These are phyloP conservation scores for Malus hybrid DNA, from an alignment of 331 rosid genomes.

Conservation along the genomic window DNA sequence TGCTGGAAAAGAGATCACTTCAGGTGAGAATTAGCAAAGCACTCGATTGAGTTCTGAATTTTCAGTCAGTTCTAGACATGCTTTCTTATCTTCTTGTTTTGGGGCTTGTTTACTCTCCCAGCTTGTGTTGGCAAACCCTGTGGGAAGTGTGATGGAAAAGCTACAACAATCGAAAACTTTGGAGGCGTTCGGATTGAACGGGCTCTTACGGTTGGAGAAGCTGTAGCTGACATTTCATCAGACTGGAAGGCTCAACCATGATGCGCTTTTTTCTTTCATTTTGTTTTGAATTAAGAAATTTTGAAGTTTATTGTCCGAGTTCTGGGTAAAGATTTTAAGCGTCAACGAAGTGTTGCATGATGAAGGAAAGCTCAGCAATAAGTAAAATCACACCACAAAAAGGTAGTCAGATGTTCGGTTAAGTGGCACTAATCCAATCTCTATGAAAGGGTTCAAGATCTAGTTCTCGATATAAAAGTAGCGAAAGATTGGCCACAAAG, in stretches of 20 bases:
- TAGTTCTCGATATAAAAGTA: not conserved
- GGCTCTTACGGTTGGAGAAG: conserved; percentile 85
- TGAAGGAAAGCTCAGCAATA: not conserved
- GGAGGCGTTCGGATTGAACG: conserved; percentile 56
- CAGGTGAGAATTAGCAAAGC: conserved; percentile 40
- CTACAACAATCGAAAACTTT: conserved; percentile 55
- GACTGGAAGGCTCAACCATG: conserved; percentile 60
- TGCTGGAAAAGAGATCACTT: conserved; percentile 55
- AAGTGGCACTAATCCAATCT: not conserved
- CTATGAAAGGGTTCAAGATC: not conserved
- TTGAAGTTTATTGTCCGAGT: not conserved
- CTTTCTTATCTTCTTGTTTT: not conserved
- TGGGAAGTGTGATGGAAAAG: conserved; percentile 82
- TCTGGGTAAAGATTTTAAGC: not conserved
- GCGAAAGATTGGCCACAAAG: not conserved
- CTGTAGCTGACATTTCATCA: conserved; percentile 74
- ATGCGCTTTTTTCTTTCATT: conserved; percentile 5
- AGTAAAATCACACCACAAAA: not conserved
- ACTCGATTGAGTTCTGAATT: not conserved
- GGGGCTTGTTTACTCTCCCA: conserved; percentile 15
- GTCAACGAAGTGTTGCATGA: not conserved
- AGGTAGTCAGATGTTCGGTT: not conserved
- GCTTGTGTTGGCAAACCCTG: conserved; percentile 93
- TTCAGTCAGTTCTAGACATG: not conserved
- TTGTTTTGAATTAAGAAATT: not conserved